Evolutionary conservation across 495 filamentous ascomycete genomes (phyloP), one percentile per base, ranked within the genome.

Genomic region (Trypethelium eluteriae): DNA sequence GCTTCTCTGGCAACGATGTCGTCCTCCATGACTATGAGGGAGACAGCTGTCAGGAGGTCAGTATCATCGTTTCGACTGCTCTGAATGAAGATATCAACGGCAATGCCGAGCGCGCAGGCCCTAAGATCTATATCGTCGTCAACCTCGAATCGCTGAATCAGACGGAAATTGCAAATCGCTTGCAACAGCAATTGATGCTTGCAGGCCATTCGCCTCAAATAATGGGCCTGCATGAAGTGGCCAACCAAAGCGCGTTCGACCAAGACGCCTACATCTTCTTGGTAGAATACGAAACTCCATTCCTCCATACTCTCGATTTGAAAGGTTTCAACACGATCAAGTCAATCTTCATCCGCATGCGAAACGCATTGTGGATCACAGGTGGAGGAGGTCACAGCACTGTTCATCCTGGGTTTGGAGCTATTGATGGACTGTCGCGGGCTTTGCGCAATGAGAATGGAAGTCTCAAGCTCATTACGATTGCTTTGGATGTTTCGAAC

Each of bases 311-410:
- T 25, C 25, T 25, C 25, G 25, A 25, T 25, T 44, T 1, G 36
- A 36, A 36, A 18, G n/a, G 34, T 59, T 59, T 11, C 53, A 10
- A 5, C 11, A 59, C 2, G 34, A 7, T 7, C 34, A 36, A 7
- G 10, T 6, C 11, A 35, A 7, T 32, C 36, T 6, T 7, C 32
- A 0, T n/a, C 53, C 36, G 53, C 53, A 7, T 7, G 53, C 32
- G 41, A 63, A n/a, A 38, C 56, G 14, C 63, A 25, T 25, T 65
- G n/a, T 65, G 63, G 63, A 34, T 65, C 6, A 65, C 63, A n/a
- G 12, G 16, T 25, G 63, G 63, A 5, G 25, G 25, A 25, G 25
- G 25, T 25, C 25, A 25, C 25, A 36, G 39, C 12, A 32, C 16
- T 5, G 14, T 50, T 18, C 12, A 65, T n/a, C 63, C 63, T 12